A percentile compares a stretch with the other conserved stretches of the same genome.
Evolutionary conservation across 2,329 filamentous ascomycete species (phyloP).

Genomic region (Fusarium pilosicola): DNA sequence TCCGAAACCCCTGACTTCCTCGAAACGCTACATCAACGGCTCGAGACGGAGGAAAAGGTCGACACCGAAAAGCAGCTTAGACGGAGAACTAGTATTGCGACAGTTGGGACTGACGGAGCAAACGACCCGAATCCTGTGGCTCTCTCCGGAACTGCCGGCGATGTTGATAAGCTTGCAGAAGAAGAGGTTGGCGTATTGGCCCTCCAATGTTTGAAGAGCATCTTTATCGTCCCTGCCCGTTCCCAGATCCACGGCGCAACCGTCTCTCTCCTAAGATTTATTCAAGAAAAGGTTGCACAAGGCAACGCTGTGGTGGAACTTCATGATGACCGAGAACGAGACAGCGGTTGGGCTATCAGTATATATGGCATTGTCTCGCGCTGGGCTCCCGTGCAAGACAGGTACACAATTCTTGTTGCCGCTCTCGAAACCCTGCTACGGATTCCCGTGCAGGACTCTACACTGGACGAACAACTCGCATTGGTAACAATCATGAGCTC

Average conservation of each 20-base stretch:
- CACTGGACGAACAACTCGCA: slow-evolving; percentile 77
- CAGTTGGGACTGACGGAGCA: slow-evolving; percentile 71
- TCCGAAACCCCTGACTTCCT: slow-evolving; percentile 77
- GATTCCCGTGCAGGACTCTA: slow-evolving; percentile 74
- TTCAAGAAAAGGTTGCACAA: slow-evolving; percentile 67
- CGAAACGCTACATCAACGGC: slow-evolving; percentile 72
- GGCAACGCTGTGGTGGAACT: slow-evolving; percentile 64
- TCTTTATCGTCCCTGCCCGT: slow-evolving; percentile 84
- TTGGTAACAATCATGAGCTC: slow-evolving; percentile 83
- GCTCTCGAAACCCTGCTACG: slow-evolving; percentile 79
- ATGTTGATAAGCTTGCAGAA: slow-evolving; percentile 90
- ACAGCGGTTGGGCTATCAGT: slow-evolving; percentile 80
- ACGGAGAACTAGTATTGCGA: slow-evolving; percentile 81
- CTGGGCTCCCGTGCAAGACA: slow-evolving; percentile 94
- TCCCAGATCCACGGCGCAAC: slow-evolving; percentile 84
- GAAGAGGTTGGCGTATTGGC: slow-evolving; percentile 88
- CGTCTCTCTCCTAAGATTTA: slow-evolving; percentile 76
- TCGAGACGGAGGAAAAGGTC: slow-evolving; percentile 73
- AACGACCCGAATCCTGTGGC: slow-evolving; percentile 74
- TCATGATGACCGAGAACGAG: slow-evolving; percentile 53
- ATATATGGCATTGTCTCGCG: slow-evolving; percentile 82
- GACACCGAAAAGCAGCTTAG: slow-evolving; percentile 71
- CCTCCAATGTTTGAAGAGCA: slow-evolving; percentile 84
- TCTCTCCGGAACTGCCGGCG: slow-evolving; percentile 81
- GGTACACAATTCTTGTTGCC: slow-evolving; percentile 88